Evolutionary conservation across 805 yeast species (phyloP).

Genomic region (Scheffersomyces amazonensis): DNA sequence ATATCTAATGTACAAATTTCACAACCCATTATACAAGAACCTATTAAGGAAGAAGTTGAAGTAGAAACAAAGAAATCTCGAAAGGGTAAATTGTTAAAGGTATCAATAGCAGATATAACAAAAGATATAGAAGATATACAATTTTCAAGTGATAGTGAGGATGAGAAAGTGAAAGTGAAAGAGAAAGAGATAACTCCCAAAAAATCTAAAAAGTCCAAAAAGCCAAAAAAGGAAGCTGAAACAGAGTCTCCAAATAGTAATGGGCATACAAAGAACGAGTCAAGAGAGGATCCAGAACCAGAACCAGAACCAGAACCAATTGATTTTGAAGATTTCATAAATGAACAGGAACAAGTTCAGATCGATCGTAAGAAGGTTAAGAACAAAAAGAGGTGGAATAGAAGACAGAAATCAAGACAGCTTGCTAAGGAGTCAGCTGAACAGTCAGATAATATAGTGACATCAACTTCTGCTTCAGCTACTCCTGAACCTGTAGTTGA

Average conservation of each 20-base stretch:
- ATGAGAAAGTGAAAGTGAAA: constrained; percentile 3
- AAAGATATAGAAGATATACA: constrained; percentile 23
- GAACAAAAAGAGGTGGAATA: constrained; percentile 14
- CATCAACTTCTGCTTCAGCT: neutral
- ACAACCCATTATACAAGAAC: too few species aligned
- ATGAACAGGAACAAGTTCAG: neutral
- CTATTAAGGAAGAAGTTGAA: neutral
- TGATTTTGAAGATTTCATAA: neutral
- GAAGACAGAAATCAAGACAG: constrained; percentile 10
- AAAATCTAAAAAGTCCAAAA: neutral
- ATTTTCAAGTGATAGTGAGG: constrained; percentile 25
- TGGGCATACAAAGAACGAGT: too few species aligned
- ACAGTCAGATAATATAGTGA: neutral
- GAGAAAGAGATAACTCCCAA: constrained; percentile 1
- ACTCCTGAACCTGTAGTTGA: neutral
- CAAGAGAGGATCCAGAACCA: too few species aligned
- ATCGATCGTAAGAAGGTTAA: constrained; percentile 6
- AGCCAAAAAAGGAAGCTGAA: too few species aligned
- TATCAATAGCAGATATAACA: constrained; percentile 20
- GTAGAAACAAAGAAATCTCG: neutral
- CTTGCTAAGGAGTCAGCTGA: neutral
- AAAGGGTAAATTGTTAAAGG: constrained; percentile 6
- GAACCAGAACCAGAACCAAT: too few species aligned
- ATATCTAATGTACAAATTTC: neutral
- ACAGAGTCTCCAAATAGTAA: too few species aligned